These are phyloP conservation scores for Nothophoma quercina DNA, from an alignment of 2,329 filamentous ascomycete species.

Conservation along the genomic window DNA sequence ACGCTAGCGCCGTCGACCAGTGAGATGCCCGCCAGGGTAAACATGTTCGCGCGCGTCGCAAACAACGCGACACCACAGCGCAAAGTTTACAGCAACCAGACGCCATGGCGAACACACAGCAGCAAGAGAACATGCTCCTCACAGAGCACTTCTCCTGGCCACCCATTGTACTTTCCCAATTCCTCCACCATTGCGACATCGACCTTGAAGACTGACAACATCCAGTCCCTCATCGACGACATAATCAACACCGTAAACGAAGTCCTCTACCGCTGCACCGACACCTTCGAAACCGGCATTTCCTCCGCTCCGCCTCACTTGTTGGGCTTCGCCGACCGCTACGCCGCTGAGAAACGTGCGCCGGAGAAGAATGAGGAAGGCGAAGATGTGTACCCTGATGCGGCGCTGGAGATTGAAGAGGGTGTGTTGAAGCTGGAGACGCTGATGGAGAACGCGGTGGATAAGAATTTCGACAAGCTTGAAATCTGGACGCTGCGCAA, in stretches of 20 bases:
- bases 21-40: slow-evolving; percentile 21
- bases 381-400: slow-evolving; percentile 56
- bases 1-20: slow-evolving; percentile 14
- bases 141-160: slow-evolving; percentile 97
- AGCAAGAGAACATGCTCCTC: slow-evolving; percentile 68
- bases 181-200: no score
- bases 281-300: slow-evolving; percentile 84
- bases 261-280: slow-evolving; percentile 87
- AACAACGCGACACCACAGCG: slow-evolving; percentile 25
- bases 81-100: slow-evolving; percentile 1
- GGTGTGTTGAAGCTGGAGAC: slow-evolving; percentile 65
- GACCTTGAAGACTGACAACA: background rate
- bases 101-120: slow-evolving; percentile 54
- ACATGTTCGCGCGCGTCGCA: slow-evolving; percentile 34
- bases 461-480: slow-evolving; percentile 60
- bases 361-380: slow-evolving; percentile 53
- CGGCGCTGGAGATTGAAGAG: slow-evolving; percentile 79
- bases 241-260: slow-evolving; percentile 97
- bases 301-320: slow-evolving; percentile 74
- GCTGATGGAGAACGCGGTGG: slow-evolving; percentile 58
- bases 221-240: slow-evolving; percentile 90
- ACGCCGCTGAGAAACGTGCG: slow-evolving; percentile 55
- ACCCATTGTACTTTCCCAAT: slow-evolving; percentile 72
- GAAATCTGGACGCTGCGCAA: slow-evolving; percentile 88
- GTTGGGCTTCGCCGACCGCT: slow-evolving; percentile 75